Base-by-base conservation (phyloP, 2,329 filamentous ascomycete genomes). In the Dothidotthia symphoricarpi region DNA sequence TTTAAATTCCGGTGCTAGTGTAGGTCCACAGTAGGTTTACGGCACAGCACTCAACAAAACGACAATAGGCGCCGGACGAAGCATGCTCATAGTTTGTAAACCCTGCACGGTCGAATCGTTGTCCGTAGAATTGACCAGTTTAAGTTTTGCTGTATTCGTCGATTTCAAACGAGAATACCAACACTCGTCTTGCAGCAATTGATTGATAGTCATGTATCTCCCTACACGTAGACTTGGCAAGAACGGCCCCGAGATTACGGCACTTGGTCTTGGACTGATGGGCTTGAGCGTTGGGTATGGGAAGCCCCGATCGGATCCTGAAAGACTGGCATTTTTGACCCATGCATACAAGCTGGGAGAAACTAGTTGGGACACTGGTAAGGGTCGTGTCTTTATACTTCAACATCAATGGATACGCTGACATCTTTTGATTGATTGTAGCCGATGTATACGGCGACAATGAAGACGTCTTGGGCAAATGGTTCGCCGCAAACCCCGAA, bases 211-310 rank as follows among this genome's bases (percentile, higher is more conserved):
- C 25, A 53, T 63, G 59, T 57, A 59, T 50, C 61, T 72, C 13
- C 67, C 69, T 4, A 73, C 69, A 19, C 69, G 68, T 40, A 68
- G 69, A 25, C 66, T 81, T 11, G 76, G 77, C 43, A 73, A 70
- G 42, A 67, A 75, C 48, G 77, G 77, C 12, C 75, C 75, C 0
- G 50, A 70, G 14, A 72, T 82, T 17, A 68, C 71, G 3, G 66
- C 68, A 7, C 50, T 80, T 6, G 77, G 78, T 10, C 71, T 78
- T 19, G 76, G 78, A 12, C 61, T 74, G 15, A 80, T 81, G 77
- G 75, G 76, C 3, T 43, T 74, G 27, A 61, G 46, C 31, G 57
- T 61, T 30, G 72, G 71, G 54, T 77, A 78, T 45, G 74, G 74
- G 32, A 42, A 51, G 13, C 53, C 64, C 5, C 73, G 71, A 33